Base-by-base conservation (phyloP, 441 rosid genomes). In the Erodium texanum region DNA sequence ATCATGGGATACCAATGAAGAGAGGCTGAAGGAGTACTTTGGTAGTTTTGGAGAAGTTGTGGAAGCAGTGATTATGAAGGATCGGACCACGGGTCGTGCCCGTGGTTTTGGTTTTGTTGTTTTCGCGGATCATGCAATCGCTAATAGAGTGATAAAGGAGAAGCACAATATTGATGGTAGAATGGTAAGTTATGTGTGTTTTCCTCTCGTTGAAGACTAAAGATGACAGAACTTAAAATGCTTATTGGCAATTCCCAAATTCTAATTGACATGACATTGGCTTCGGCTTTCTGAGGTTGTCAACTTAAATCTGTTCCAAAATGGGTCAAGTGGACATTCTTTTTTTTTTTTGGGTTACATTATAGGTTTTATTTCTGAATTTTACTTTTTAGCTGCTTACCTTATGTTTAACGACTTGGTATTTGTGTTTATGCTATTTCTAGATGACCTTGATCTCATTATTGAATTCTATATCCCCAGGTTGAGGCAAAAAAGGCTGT, bases 1-100 rank as follows among this genome's bases (percentile, higher is more conserved):
- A 73, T 92, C 99, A 8, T 94, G 99, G 99, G 98, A 92, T 82
- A 92, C 99, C 64, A 81, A 88, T 84, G 97, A 94, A 78, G 99
- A 92, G 24, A 75, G 89, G 50, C 92, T 94, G 74, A 89, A 83
- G 80, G 96, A 91, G 80, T 89, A 94, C 79, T 94, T 94, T 66
- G 68, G 86, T 69, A 76, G 84, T 19, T 94, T 83, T 74, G 98
- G 99, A 15, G 97, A 92, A 76, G 99, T 92, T 54, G 83, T 85
- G 75, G 99, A 92, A 68, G 98, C 96, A 56, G 97, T 94, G 68
- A 94, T 94, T 76, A 88, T 94, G 96, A 94, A 92, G 79, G 99
- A 94, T 81, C 93, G 99, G 62, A 83, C 87, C 75, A 92, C 99
- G 0, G 99, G 99, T n/a, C 93, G 99, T 63, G 98, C 99, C 63